Evolutionary conservation across 1,284 basidiomycete genomes (phyloP).

Genomic region (Sanghuangporus sanghuang): DNA sequence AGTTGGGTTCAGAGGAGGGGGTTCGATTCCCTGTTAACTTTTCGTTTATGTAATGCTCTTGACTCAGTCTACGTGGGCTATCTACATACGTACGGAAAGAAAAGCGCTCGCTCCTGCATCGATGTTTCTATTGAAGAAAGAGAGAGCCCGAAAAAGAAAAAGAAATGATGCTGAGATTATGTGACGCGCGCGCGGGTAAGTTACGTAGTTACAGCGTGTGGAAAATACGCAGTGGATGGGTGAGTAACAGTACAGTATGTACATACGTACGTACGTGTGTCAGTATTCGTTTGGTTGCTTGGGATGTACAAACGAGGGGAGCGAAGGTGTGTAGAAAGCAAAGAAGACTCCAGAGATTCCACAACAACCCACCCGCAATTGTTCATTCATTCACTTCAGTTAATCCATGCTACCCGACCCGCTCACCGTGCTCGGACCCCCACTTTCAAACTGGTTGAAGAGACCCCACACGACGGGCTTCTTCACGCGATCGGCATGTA

Average conservation of each 20-base stretch:
- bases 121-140: not conserved
- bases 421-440: not conserved
- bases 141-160: not conserved
- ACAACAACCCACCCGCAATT: not conserved
- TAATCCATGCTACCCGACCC: not conserved
- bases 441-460: not conserved
- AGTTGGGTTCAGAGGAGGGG: too few relatives aligned
- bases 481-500: constrained; percentile 5
- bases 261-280: too few relatives aligned
- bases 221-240: too few relatives aligned
- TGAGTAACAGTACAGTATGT: too few relatives aligned
- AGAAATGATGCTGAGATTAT: not conserved
- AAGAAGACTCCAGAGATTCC: not conserved
- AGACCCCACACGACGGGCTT: constrained; percentile 15
- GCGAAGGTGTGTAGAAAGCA: not conserved
- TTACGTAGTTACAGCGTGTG: too few relatives aligned
- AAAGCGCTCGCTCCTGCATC: too few relatives aligned
- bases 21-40: too few relatives aligned
- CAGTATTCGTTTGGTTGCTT: too few relatives aligned
- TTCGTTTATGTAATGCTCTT: too few relatives aligned
- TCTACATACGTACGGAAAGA: too few relatives aligned
- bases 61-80: too few relatives aligned
- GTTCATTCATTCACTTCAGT: not conserved
- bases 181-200: not conserved
- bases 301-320: not conserved